Evolutionary conservation across 495 filamentous ascomycete species (phyloP), one percentile per base, ranked within the genome.

Genomic region (Trichodelitschia bisporula): DNA sequence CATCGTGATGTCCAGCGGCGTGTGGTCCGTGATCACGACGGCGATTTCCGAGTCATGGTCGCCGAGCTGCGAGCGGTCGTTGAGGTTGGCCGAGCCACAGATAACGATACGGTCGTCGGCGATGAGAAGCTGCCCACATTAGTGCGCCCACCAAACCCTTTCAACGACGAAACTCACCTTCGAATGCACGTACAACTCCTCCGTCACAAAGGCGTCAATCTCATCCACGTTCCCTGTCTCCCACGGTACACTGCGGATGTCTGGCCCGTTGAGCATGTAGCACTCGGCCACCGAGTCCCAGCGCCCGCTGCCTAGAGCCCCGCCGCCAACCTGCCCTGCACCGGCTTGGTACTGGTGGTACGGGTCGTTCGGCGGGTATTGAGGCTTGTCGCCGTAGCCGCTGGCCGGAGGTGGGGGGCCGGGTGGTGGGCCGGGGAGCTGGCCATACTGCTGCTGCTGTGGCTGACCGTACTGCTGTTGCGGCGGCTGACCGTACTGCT

Each of bases 161-260:
- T n/a, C n/a, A n/a, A n/a, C n/a, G n/a, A 12, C 18, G 14, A 4
- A 12, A 32, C 54, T 39, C 42, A 66, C 61, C 59, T 95, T 95
- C 41, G 71, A 71, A 54, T 95, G 84, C 35, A 92, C 71, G 48
- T 95, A 95, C 15, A 95, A 69, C 50, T 90, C 75, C 47, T 95
- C 84, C 26, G 68, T 77, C 19, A 95, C 83, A 41, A 82, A 92
- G 2, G 79, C 77, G 47, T 84, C 58, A 18, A 95, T 65, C 46
- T 95, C 84, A 28, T 63, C 57, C 36, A 70, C 56, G 4, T 64
- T 55, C 9, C 72, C 76, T 15, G 44, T 40, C 16, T 71, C 57
- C 84, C 84, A 95, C 0, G 80, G 82, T 2, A 84, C 65, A 19
- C 58, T 57, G 33, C 68, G 66, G 36, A 95, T 69, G 37, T 83